These are phyloP conservation scores for Solanum lignicaule DNA, from an alignment of 257 asterid species.

Conservation along the genomic window DNA sequence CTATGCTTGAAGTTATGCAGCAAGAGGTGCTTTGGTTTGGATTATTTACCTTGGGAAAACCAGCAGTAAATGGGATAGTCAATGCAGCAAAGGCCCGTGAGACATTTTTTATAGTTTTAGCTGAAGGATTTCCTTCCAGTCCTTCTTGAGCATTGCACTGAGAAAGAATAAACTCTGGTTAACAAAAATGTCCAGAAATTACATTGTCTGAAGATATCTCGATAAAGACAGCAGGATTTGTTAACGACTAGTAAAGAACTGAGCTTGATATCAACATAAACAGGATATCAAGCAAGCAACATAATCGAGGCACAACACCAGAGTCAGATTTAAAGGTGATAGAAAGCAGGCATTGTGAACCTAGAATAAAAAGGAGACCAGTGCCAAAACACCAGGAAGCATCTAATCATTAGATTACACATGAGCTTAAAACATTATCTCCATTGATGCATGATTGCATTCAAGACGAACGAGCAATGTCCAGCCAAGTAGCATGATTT, in stretches of 20 bases:
- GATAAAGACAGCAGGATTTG: not conserved
- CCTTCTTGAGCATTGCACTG: slow-evolving; percentile 90
- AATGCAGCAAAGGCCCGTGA: slow-evolving; percentile 68
- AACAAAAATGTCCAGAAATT: not conserved
- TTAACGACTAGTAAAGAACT: not conserved
- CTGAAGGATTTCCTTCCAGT: slow-evolving; percentile 74
- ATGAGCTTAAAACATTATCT: not conserved
- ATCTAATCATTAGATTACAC: not conserved
- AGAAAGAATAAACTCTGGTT: not conserved
- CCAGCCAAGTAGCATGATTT: not conserved
- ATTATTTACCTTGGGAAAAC: slow-evolving; percentile 61
- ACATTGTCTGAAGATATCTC: not conserved
- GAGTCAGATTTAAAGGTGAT: not conserved
- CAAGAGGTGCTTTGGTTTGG: not conserved
- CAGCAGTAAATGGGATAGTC: slow-evolving; percentile 58
- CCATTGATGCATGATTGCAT: not conserved
- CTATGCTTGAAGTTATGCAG: not conserved
- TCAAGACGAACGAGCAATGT: not conserved
- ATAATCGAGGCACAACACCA: not conserved
- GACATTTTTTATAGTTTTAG: slow-evolving; percentile 55
- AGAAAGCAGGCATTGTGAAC: not conserved
- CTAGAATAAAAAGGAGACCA: not conserved
- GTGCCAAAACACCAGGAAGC: not conserved
- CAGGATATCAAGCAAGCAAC: not conserved
- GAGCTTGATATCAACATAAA: not conserved